Evolutionary conservation across 345 rosid genomes (phyloP), one percentile per base, ranked within the genome.

Genomic region (Bruguiera sexangula): DNA sequence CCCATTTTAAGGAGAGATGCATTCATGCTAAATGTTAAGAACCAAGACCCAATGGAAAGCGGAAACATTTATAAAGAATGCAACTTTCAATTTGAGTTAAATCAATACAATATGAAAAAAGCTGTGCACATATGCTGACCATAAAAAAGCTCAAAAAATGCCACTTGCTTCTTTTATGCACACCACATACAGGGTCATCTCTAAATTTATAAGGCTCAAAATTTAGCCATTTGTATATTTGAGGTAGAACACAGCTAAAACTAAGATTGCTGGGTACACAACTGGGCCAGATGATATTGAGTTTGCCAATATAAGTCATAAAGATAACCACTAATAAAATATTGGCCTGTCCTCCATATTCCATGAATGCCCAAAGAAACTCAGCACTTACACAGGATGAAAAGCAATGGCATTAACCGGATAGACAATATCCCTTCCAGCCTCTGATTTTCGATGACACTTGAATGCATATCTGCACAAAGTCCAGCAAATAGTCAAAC

Each of bases 401-500:
- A 90, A 92, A 27, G 97, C 99, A 62, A 96, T 89, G 68, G 98
- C 92, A 80, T 92, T 96, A 54, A 92, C 98, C 50, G 98, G 96
- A 85, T 90, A 88, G 60, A 92, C 97, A 63, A 96, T 86, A 83
- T 92, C 99, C 70, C 88, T 83, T 78, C 98, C 99, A 56, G 96
- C 98, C 85, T 92, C 98, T 32, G 98, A 85, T 83, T 96, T 92
- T 60, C 99, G 84, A 77, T 96, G 99, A 69, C 99, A 92, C 83
- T 96, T 96, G 73, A 96, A 96, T 55, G 99, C 99, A 83, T 96
- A 92, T 70, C 99, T 96, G 86, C 79, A 73, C 20, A 65, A 71
- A 39, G 29, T 43, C 36, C 46, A 36, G 18, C 50, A 43, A 43
- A 11, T 32, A 65, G 34, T 4, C 31, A 37, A 76, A 56, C 32